Evolutionary conservation across 2,329 filamentous ascomycete species (phyloP).

Genomic region (Aureobasidium musti): DNA sequence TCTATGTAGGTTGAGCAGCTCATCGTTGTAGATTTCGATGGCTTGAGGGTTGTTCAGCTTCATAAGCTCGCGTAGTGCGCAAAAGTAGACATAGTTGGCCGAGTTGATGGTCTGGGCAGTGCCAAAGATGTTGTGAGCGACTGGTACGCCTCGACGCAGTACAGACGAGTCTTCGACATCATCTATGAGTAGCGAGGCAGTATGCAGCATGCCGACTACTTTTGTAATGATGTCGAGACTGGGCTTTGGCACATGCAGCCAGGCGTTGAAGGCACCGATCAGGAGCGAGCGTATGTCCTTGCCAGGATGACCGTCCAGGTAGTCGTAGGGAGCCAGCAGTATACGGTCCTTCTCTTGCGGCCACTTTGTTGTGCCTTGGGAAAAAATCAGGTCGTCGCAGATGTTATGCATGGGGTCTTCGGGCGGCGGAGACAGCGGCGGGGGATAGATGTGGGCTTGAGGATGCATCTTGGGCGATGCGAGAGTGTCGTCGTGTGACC

Average conservation of each 20-base stretch:
- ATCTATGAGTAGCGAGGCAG: slow-evolving; percentile 79
- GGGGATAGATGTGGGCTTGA: slow-evolving; percentile 5
- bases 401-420: slow-evolving; percentile 31
- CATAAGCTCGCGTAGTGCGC: slow-evolving; percentile 72
- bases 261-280: slow-evolving; percentile 78
- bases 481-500: slow-evolving; percentile 11
- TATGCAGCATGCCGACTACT: slow-evolving; percentile 83
- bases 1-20: slow-evolving; percentile 79
- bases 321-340: slow-evolving; percentile 76
- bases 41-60: slow-evolving; percentile 67
- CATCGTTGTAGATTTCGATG: slow-evolving; percentile 74
- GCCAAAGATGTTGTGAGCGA: slow-evolving; percentile 82
- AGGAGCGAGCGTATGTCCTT: slow-evolving; percentile 82
- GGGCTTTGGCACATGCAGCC: slow-evolving; percentile 71
- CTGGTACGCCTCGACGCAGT: slow-evolving; percentile 75
- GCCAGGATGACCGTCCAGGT: slow-evolving; percentile 74
- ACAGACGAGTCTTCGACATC: slow-evolving; percentile 82
- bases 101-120: slow-evolving; percentile 87
- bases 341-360: slow-evolving; percentile 74
- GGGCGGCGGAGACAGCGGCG: slow-evolving; percentile 19
- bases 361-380: slow-evolving; percentile 57
- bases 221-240: slow-evolving; percentile 73
- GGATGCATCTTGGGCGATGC: slow-evolving; percentile 22
- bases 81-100: slow-evolving; percentile 87
- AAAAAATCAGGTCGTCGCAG: slow-evolving; percentile 44